Evolutionary conservation across 2,329 filamentous ascomycete genomes (phyloP).

Genomic region (Sordariomycetes sp.): DNA sequence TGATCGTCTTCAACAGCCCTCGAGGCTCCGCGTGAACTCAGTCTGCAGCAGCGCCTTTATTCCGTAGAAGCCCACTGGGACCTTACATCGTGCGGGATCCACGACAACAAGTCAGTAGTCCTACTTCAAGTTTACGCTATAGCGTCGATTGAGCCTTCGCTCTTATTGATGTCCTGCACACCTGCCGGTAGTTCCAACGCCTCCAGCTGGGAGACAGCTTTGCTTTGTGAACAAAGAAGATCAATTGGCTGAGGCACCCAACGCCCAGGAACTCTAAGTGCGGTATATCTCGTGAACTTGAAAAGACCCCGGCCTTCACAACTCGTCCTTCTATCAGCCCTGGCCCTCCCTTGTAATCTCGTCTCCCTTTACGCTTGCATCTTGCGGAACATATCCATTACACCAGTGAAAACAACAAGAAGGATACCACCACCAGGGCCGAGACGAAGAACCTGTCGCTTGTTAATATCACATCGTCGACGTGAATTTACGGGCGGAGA

Average conservation of each 20-base stretch:
- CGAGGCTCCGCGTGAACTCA: too few species aligned
- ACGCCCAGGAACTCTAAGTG: not conserved
- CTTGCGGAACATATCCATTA: conserved; percentile 87
- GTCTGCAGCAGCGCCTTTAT: too few species aligned
- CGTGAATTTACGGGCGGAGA: conserved; percentile 26
- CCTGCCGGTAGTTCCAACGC: not conserved
- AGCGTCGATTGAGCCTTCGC: too few species aligned
- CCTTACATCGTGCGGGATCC: too few species aligned
- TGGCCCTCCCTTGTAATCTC: not conserved
- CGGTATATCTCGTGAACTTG: not conserved
- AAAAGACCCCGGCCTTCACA: not conserved
- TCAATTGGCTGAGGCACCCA: not conserved
- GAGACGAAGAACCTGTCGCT: conserved; percentile 32
- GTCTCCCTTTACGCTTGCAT: conserved; percentile 17
- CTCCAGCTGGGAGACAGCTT: not conserved
- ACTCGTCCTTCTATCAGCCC: not conserved
- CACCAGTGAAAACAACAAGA: conserved; percentile 76
- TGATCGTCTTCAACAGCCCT: too few species aligned
- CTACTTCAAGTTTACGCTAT: too few species aligned
- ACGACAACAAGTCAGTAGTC: too few species aligned
- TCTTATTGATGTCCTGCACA: too few species aligned
- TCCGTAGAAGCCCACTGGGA: too few species aligned
- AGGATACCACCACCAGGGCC: conserved; percentile 57
- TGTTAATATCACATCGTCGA: not conserved
- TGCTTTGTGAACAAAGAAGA: not conserved